Conservation (phyloP, 495 filamentous ascomycete genomes). For the Hypoxylon rickii region DNA sequence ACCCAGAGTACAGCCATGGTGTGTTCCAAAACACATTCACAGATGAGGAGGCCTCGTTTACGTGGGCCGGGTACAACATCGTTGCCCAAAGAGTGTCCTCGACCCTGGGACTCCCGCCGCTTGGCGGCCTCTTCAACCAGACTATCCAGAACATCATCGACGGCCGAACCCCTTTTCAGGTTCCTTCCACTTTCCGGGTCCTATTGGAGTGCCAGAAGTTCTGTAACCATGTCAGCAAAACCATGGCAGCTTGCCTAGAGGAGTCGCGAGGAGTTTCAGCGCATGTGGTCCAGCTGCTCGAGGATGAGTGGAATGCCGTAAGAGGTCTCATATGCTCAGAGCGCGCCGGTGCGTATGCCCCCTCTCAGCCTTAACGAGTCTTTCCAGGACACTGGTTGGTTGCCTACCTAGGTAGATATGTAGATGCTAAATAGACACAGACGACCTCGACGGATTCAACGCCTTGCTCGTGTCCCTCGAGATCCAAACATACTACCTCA, state of each 20-base stretch:
- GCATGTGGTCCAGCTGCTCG: constrained; percentile 46
- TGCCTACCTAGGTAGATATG: neutral
- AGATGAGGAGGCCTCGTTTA: constrained; percentile 50
- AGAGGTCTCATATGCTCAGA: constrained; percentile 46
- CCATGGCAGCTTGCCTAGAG: constrained; percentile 47
- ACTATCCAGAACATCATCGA: constrained; percentile 47
- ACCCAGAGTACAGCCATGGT: constrained; percentile 45
- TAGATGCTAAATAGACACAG: neutral
- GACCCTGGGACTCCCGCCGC: constrained; percentile 45
- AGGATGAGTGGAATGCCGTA: constrained; percentile 49
- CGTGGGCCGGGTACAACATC: constrained; percentile 52
- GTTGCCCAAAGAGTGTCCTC: constrained; percentile 47
- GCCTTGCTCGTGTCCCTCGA: constrained; percentile 48
- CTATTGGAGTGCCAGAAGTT: constrained; percentile 51
- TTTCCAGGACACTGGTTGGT: too few relatives aligned
- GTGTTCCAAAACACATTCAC: constrained; percentile 40
- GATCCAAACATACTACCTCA: constrained; percentile 53
- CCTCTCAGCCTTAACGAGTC: too few relatives aligned
- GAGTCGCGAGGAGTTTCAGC: constrained; percentile 46
- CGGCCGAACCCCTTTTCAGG: constrained; percentile 39
- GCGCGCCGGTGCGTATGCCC: constrained; percentile 41
- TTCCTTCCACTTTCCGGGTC: constrained; percentile 46
- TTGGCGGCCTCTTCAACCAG: constrained; percentile 47
- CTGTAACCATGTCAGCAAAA: constrained; percentile 44
- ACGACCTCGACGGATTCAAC: constrained; percentile 48